Evolutionary conservation across 805 yeast species (phyloP).

Genomic region (Zygosaccharomyces gambellarensis): DNA sequence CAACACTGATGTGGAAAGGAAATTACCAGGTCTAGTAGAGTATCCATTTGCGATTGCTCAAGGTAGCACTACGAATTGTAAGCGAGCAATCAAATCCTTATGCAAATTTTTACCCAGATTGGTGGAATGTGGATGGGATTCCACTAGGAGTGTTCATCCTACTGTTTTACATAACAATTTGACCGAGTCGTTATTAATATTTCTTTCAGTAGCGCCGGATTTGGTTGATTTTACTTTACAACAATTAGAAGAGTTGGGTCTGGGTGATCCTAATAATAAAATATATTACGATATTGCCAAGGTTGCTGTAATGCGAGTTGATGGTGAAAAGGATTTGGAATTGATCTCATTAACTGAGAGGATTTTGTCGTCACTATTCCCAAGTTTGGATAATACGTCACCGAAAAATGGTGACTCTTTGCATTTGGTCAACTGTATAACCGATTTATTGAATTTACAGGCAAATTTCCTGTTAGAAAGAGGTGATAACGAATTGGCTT

Average conservation of each 20-base stretch:
- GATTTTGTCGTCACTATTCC: slow-evolving; percentile 19
- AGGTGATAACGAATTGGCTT: slow-evolving; percentile 26
- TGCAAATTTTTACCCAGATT: slow-evolving; percentile 47
- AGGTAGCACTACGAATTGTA: slow-evolving; percentile 20
- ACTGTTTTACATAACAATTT: slow-evolving; percentile 45
- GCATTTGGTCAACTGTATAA: slow-evolving; percentile 24
- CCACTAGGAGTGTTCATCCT: slow-evolving; percentile 29
- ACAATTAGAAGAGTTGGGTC: slow-evolving; percentile 14
- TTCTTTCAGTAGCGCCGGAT: slow-evolving; percentile 22
- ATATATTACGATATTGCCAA: slow-evolving; percentile 25
- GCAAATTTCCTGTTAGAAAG: slow-evolving; percentile 23
- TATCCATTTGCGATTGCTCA: slow-evolving; percentile 39
- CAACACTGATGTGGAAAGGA: slow-evolving; percentile 50
- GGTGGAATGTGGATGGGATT: slow-evolving; percentile 41
- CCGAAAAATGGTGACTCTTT: slow-evolving; percentile 20
- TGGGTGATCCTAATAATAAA: slow-evolving; percentile 19
- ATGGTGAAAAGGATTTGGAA: slow-evolving; percentile 23
- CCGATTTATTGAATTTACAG: slow-evolving; percentile 29
- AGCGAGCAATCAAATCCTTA: slow-evolving; percentile 37
- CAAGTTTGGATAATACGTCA: slow-evolving; percentile 13
- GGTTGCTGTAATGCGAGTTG: slow-evolving; percentile 23
- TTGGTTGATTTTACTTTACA: slow-evolving; percentile 21
- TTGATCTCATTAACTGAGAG: slow-evolving; percentile 21
- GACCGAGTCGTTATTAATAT: slow-evolving; percentile 43
- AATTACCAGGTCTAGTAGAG: slow-evolving; percentile 55